Base-by-base conservation (phyloP, 1,139 yeast genomes). In the Zygoascus meyerae region DNA sequence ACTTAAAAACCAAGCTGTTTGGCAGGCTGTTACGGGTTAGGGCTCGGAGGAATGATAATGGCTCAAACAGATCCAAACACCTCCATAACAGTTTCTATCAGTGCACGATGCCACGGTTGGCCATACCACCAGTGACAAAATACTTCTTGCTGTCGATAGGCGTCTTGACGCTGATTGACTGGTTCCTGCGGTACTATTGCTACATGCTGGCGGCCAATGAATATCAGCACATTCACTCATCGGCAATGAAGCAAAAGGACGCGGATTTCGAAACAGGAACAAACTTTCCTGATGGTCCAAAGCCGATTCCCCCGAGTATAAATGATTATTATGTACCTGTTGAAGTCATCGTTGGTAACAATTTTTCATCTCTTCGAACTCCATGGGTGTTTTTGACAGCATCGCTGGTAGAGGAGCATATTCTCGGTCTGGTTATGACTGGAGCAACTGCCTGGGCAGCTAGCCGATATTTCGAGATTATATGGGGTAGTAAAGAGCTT, bases 71-170 rank as follows among this genome's bases (percentile, higher is more conserved):
- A 34, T 18, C 17, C 36, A n/a, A 34, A 33, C 35, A 14, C 35
- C 35, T 33, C 35, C 2, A 10, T 14, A 9, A 33, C 35, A 21
- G 26, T 21, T 21, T n/a, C 4, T 21, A 4, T 21, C 35, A n/a
- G 12, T 2, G 90, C 41, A 92, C 80, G 39, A 86, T 78, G 46
- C 92, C 73, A 54, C 89, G 74, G 50, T 80, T 78, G 65, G 89
- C 97, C 47, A 73, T 72, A 35, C 97, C 95, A 44, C 97, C 98
- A 1, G 97, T 90, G 7, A 86, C 95, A 7, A 92, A 83, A 62
- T 74, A 85, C 58, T 77, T 82, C 14, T 96, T 97, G 66, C 89
- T 94, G 5, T 94, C 84, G 46, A 33, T 46, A 40, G 47, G 26
- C 30, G 18, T 40, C 9, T 29, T 35, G 16, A 34, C 49, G 6